Evolutionary conservation across 2,329 filamentous ascomycete species (phyloP).

Genomic region (Fusarium tanahbumbuense): DNA sequence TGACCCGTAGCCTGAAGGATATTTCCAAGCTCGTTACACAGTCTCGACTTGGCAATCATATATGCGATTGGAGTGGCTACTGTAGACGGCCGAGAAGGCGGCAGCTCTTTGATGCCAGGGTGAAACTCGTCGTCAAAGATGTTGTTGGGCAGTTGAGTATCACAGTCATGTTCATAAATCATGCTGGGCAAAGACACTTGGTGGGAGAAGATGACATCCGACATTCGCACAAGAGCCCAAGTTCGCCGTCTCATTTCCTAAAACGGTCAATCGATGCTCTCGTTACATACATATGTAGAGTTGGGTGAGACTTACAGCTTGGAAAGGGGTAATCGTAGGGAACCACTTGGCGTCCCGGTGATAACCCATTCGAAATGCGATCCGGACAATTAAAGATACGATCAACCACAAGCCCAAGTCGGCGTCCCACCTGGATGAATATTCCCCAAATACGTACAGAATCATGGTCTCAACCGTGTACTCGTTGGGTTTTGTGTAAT

Average conservation of each 20-base stretch:
- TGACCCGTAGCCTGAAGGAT: slow-evolving; percentile 75
- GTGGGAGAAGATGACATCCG: slow-evolving; percentile 82
- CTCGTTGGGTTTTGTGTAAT: slow-evolving; percentile 80
- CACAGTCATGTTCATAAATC: slow-evolving; percentile 79
- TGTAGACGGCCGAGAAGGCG: slow-evolving; percentile 72
- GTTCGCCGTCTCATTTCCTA: slow-evolving; percentile 77
- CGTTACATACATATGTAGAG: background rate
- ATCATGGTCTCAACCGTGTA: slow-evolving; percentile 84
- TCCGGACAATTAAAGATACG: slow-evolving; percentile 65
- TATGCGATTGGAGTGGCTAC: slow-evolving; percentile 83
- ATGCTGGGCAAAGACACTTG: slow-evolving; percentile 75
- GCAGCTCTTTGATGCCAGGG: slow-evolving; percentile 74
- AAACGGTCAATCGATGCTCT: slow-evolving; percentile 7
- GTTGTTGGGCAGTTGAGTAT: slow-evolving; percentile 80
- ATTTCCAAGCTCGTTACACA: slow-evolving; percentile 76
- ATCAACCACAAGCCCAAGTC: slow-evolving; percentile 75
- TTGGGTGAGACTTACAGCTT: slow-evolving; percentile 65
- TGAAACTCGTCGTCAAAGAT: slow-evolving; percentile 85
- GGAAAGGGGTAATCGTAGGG: slow-evolving; percentile 75
- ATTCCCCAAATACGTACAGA: slow-evolving; percentile 80
- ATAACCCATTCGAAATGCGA: slow-evolving; percentile 77
- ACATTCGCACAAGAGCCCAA: slow-evolving; percentile 78
- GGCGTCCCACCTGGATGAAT: slow-evolving; percentile 77
- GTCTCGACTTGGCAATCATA: slow-evolving; percentile 78
- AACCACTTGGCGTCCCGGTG: slow-evolving; percentile 83